Evolutionary conservation across 306 rosid genomes (phyloP).

Genomic region (Hylodesmum podocarpum): DNA sequence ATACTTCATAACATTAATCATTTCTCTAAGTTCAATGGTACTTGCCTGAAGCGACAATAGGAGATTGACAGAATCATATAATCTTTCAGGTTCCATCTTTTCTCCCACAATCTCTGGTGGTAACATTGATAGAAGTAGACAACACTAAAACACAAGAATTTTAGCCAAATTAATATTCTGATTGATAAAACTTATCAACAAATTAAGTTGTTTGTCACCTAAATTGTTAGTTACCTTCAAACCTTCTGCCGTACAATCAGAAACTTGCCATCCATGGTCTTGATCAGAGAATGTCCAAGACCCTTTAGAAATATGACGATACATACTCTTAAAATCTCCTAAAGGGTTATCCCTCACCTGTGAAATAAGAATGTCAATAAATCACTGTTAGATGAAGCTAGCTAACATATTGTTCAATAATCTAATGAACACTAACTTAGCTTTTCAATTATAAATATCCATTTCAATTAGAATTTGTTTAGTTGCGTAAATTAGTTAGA

Average conservation of each 20-base stretch:
- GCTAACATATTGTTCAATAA: not conserved
- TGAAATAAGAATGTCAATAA: not conserved
- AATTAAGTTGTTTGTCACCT: not conserved
- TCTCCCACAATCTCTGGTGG: constrained; percentile 68
- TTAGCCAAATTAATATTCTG: not conserved
- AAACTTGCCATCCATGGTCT: constrained; percentile 91
- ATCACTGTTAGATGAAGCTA: not conserved
- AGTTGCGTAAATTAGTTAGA: not conserved
- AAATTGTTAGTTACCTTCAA: constrained; percentile 48
- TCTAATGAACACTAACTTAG: not conserved
- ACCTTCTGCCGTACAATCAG: constrained; percentile 82
- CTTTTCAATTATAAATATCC: not conserved
- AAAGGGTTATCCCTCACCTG: constrained; percentile 61
- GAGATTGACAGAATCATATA: constrained; percentile 66
- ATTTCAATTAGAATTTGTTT: not conserved
- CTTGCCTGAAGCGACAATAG: constrained; percentile 65
- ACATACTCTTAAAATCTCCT: constrained; percentile 62
- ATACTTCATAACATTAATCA: not conserved
- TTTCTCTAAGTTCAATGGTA: not conserved
- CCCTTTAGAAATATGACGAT: constrained; percentile 80
- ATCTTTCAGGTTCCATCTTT: constrained; percentile 54
- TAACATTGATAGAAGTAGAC: constrained; percentile 59
- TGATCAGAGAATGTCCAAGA: constrained; percentile 82
- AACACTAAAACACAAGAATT: constrained; percentile 46
- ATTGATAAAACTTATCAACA: not conserved